Base-by-base conservation (phyloP, 2,329 filamentous ascomycete species). In the Pseudocercospora fuligena region DNA sequence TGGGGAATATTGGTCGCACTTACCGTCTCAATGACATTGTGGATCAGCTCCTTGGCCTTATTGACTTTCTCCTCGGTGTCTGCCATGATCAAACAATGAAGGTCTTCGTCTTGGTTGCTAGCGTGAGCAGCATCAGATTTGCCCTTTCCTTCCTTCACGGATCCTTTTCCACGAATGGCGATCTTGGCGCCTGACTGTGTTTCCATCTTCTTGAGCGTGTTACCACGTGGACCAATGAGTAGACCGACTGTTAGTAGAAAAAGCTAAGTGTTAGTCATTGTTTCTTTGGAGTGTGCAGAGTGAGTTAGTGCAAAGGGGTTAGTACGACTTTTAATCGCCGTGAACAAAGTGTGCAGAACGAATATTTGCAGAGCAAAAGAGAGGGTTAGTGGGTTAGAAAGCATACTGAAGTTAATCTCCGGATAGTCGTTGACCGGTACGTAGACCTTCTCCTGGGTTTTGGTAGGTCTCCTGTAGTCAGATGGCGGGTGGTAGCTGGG, bases 391-490 rank as follows among this genome's bases (percentile, higher is more conserved):
- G 93, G 93, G 93, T 97, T 97, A 97, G 94, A 90, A 94, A 95
- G 94, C 94, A 94, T 97, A 99, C 95, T 99, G 93, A 99, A 99
- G 91, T 99, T 99, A 90, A 99, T 98, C 83, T 99, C 95, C 87
- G 95, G 95, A 82, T 99, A 99, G 83, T 99, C 95, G 89, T 99
- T 99, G 85, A 99, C 95, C 81, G 95, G 95, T 82, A 99, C 95
- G 81, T 99, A 99, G 91, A 99, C 96, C 87, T 99, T 99, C 87
- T 99, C 95, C 84, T 99, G 95, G 80, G 95, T 99, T 91, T 99
- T 99, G 81, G 94, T 98, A 70, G 95, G 95, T 77, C 95, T 92
- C 81, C 95, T 93, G 82, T 99, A 99, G 81, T 99, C 95, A 87
- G 94, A 92, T 66, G 95, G 95, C 77, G 95, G 95, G 80, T 98